Evolutionary conservation across 2,329 filamentous ascomycete genomes (phyloP).

Genomic region (Phyllosticta citribraziliensis): DNA sequence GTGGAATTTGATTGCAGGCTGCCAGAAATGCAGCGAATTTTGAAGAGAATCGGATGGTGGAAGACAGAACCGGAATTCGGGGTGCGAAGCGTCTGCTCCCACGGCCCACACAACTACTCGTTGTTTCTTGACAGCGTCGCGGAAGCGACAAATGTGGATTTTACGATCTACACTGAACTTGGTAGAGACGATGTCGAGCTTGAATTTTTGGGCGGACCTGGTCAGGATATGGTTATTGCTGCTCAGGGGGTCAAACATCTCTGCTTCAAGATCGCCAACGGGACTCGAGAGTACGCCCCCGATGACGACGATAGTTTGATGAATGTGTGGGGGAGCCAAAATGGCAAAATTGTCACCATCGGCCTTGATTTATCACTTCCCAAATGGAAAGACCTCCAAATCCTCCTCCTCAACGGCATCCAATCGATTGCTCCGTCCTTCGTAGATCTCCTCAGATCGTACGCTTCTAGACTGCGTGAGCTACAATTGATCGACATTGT

Average conservation of each 20-base stretch:
- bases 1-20: neutral
- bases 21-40: neutral
- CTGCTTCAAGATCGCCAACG: no score
- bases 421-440: neutral
- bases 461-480: neutral
- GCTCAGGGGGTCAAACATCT: no score
- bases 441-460: neutral
- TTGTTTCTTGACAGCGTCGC: neutral
- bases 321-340: no score
- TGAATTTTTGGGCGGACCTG: neutral
- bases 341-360: no score
- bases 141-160: neutral
- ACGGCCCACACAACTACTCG: neutral
- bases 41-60: neutral
- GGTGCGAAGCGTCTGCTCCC: neutral
- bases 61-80: neutral
- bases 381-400: no score
- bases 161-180: neutral
- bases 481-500: neutral
- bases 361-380: no score
- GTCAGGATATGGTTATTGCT: no score
- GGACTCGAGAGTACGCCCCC: no score
- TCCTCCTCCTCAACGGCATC: no score
- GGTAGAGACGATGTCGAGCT: neutral
- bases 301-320: no score